Evolutionary conservation across 116 monocot species (phyloP).

Genomic region (Cymodocea nodosa): DNA sequence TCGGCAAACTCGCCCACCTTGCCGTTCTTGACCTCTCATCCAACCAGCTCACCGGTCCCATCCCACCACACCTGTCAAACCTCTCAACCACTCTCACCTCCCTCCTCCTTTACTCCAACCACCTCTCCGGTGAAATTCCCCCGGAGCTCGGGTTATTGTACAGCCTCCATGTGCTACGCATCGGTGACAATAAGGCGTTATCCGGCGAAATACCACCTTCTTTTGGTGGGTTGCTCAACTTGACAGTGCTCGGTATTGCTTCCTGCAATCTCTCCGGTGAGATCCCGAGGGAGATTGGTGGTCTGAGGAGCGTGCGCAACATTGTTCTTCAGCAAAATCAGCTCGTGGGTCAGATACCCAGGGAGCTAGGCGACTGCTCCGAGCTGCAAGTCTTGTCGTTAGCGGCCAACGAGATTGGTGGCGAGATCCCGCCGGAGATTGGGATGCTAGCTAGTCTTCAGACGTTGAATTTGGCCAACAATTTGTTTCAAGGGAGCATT

Average conservation of each 20-base stretch:
- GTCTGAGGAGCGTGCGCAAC: constrained; percentile 22
- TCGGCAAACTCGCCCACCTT: constrained; percentile 34
- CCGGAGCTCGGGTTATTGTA: constrained; percentile 11
- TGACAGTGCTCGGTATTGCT: constrained; percentile 50
- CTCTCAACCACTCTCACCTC: constrained; percentile 14
- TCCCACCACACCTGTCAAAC: constrained; percentile 20
- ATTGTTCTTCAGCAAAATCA: constrained; percentile 41
- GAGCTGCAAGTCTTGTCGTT: constrained; percentile 35
- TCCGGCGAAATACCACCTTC: constrained; percentile 51
- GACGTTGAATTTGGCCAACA: constrained; percentile 56
- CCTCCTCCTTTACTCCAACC: constrained; percentile 32
- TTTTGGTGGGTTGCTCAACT: constrained; percentile 27
- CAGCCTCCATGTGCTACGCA: constrained; percentile 17
- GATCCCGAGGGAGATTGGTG: constrained; percentile 31
- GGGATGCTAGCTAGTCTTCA: constrained; percentile 33
- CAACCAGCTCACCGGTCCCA: constrained; percentile 41
- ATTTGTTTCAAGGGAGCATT: constrained; percentile 36
- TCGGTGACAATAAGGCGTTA: constrained; percentile 23
- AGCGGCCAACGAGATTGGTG: constrained; percentile 30
- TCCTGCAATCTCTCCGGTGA: constrained; percentile 53
- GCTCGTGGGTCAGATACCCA: constrained; percentile 43
- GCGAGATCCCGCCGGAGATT: constrained; percentile 40
- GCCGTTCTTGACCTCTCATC: constrained; percentile 50
- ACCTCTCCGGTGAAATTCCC: constrained; percentile 24
- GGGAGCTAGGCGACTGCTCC: constrained; percentile 31